These are phyloP conservation scores for Candida montana DNA, from an alignment of 805 yeast species.

Conservation along the genomic window DNA sequence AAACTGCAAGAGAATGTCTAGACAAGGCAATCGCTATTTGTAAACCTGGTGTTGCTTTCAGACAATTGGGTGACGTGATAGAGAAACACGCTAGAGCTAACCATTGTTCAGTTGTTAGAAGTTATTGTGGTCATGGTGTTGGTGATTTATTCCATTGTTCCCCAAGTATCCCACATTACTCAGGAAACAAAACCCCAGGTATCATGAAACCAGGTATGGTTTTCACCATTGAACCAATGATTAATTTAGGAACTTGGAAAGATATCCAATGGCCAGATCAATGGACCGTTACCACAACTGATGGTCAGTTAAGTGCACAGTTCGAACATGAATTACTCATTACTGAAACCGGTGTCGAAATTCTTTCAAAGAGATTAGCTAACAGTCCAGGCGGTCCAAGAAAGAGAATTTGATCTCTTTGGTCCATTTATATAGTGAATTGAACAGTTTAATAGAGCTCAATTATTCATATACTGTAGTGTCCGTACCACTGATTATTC, in stretches of 20 bases:
- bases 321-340: slow-evolving; percentile 91
- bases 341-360: slow-evolving; percentile 90
- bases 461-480: not conserved
- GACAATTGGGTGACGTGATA: slow-evolving; percentile 81
- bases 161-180: slow-evolving; percentile 93
- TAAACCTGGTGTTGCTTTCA: slow-evolving; percentile 87
- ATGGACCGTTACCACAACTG: slow-evolving; percentile 92
- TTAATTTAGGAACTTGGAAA: slow-evolving; percentile 74
- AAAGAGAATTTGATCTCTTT: slow-evolving; percentile 42
- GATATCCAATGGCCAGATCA: slow-evolving; percentile 95
- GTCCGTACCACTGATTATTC: not conserved
- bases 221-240: slow-evolving; percentile 97
- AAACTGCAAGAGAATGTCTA: slow-evolving; percentile 82
- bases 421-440: no score
- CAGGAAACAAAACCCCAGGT: slow-evolving; percentile 88
- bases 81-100: slow-evolving; percentile 80
- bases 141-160: slow-evolving; percentile 83
- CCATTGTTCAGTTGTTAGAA: slow-evolving; percentile 79
- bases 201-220: slow-evolving; percentile 94
- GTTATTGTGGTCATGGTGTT: slow-evolving; percentile 93
- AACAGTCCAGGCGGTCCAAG: slow-evolving; percentile 87
- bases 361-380: slow-evolving; percentile 75
- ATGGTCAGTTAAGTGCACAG: slow-evolving; percentile 88
- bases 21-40: slow-evolving; percentile 78
- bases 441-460: no score